Percentiles rank a stretch among this genome's conserved stretches.
Conservation (phyloP, 345 rosid species). For the Salix viminalis region DNA sequence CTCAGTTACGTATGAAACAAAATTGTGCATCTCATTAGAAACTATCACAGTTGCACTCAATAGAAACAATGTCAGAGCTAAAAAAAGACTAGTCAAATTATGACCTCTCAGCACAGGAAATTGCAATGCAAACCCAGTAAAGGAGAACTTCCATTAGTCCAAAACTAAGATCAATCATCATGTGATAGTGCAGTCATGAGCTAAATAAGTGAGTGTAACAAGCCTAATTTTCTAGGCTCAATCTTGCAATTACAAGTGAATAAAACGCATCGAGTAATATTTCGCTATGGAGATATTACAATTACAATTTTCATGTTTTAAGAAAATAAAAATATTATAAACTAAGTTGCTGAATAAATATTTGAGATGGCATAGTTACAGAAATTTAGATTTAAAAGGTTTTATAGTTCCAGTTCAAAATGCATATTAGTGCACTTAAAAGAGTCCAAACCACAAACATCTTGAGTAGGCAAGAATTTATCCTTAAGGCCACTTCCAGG, state of each 20-base stretch:
- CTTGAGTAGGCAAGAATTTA: neutral
- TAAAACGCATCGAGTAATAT: neutral
- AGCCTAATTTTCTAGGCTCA: too few species aligned
- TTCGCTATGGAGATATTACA: too few species aligned
- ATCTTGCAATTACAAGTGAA: too few species aligned
- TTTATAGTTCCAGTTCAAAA: neutral
- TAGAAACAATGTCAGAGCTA: neutral
- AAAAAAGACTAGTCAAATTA: neutral
- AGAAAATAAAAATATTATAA: neutral
- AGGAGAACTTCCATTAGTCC: neutral
- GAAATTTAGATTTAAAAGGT: neutral
- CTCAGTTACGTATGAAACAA: slow-evolving; percentile 5
- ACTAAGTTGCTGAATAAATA: neutral
- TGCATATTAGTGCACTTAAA: neutral
- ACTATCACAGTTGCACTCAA: neutral
- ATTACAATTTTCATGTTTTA: too few species aligned
- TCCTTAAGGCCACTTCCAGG: neutral
- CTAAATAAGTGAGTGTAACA: neutral
- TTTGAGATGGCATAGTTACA: neutral
- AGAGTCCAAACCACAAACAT: neutral
- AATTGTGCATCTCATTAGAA: neutral
- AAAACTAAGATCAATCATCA: neutral
- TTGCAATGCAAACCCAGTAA: neutral
- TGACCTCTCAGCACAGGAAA: neutral
- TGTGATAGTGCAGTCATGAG: neutral